phyloP scores from a whole-genome alignment of 2,329 filamentous ascomycete genomes.

The Sporothrix sp. region DNA sequence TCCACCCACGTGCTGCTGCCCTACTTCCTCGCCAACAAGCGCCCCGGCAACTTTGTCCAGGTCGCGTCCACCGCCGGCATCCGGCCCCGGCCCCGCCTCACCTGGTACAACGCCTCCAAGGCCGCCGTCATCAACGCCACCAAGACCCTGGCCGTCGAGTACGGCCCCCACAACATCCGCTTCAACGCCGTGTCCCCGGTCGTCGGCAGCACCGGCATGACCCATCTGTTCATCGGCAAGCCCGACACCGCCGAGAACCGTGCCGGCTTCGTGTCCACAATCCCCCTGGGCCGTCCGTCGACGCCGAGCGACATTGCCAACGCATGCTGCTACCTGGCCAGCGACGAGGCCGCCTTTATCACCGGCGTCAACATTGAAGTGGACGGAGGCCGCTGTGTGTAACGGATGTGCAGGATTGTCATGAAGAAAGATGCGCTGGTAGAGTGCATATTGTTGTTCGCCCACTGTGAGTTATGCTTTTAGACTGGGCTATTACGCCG shows the following conservation, averaged over 20 bases:
- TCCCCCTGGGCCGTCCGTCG: constrained; percentile 46
- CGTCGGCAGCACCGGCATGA: constrained; percentile 52
- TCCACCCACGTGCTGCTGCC: constrained; percentile 50
- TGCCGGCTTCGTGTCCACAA: constrained; percentile 41
- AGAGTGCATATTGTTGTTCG: too few relatives aligned
- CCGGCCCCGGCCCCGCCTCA: constrained; percentile 51
- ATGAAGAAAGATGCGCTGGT: too few relatives aligned
- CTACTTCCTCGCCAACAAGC: constrained; percentile 47
- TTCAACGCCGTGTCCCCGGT: constrained; percentile 65
- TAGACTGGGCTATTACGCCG: too few relatives aligned
- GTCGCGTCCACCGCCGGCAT: constrained; percentile 54
- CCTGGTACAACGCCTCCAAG: constrained; percentile 64
- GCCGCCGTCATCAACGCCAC: constrained; percentile 53
- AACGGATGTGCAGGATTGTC: too few relatives aligned
- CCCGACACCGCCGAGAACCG: constrained; percentile 53
- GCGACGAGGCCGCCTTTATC: constrained; percentile 61
- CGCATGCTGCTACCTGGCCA: constrained; percentile 59
- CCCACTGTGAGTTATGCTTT: too few relatives aligned
- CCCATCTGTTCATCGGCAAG: constrained; percentile 47
- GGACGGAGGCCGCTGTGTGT: constrained; percentile 16
- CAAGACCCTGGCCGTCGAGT: constrained; percentile 58
- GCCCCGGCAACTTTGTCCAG: constrained; percentile 53
- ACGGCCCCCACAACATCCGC: constrained; percentile 59
- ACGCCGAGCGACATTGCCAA: constrained; percentile 60
- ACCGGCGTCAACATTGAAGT: constrained; percentile 63